These are phyloP conservation scores for Cynanchum wilfordii DNA, from an alignment of 257 asterid species.

Conservation along the genomic window DNA sequence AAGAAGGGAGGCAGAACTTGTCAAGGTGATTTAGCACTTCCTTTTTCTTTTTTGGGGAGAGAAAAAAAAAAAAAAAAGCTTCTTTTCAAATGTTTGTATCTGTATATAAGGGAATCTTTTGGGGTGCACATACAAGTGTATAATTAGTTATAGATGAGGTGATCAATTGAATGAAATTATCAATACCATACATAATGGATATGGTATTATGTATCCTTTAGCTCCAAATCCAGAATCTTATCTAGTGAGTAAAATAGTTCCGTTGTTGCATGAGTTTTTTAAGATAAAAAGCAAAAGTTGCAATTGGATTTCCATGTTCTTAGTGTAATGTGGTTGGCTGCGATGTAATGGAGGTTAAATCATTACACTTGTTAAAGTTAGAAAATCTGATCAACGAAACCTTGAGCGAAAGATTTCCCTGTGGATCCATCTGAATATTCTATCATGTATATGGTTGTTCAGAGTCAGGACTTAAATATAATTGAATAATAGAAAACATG, in stretches of 20 bases:
- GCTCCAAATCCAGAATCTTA: background rate
- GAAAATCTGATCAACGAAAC: background rate
- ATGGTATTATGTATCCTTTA: background rate
- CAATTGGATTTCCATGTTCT: too few species aligned
- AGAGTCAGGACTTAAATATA: background rate
- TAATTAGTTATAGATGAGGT: background rate
- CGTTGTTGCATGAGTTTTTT: background rate
- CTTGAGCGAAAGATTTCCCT: background rate
- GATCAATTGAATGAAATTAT: background rate
- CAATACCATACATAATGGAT: background rate
- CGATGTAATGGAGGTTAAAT: background rate
- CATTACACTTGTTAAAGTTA: background rate
- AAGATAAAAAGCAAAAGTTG: background rate
- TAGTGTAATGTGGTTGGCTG: background rate
- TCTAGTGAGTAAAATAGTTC: background rate
- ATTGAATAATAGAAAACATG: background rate
- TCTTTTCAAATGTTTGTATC: background rate
- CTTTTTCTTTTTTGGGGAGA: background rate
- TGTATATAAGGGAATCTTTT: background rate
- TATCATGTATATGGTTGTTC: background rate
- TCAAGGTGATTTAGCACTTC: conserved; percentile 41
- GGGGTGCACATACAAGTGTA: background rate
- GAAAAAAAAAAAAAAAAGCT: too few species aligned
- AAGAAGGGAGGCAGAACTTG: conserved; percentile 81
- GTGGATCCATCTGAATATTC: background rate